phyloP scores from a whole-genome alignment of 192 early-diverging fungal genomes.

The Coemansia sp. region DNA sequence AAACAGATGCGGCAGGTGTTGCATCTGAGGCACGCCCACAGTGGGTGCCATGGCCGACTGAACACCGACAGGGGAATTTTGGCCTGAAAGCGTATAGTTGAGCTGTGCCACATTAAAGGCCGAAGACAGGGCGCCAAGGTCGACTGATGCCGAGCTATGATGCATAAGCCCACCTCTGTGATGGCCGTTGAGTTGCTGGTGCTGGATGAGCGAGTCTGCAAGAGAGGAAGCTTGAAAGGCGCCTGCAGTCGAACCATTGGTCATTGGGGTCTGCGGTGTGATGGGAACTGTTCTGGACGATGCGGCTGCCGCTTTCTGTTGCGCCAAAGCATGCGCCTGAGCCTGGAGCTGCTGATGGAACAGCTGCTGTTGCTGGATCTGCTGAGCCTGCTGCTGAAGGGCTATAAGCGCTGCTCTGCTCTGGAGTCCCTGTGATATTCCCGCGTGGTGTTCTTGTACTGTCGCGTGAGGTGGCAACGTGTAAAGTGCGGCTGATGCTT shows the following conservation, averaged over 20 bases:
- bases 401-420: constrained; percentile 12
- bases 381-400: constrained; percentile 11
- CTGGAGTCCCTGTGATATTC: constrained; percentile 12
- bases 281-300: constrained; percentile 23
- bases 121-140: constrained; percentile 30
- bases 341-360: constrained; percentile 18
- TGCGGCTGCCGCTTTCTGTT: constrained; percentile 10
- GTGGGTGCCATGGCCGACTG: constrained; percentile 14
- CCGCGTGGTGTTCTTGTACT: constrained; percentile 13
- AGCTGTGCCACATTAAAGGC: constrained; percentile 34
- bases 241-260: background rate
- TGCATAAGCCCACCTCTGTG: constrained; percentile 17
- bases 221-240: constrained; percentile 15
- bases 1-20: constrained; percentile 13
- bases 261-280: constrained; percentile 26
- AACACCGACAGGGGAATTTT: constrained; percentile 23
- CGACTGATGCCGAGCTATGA: constrained; percentile 35
- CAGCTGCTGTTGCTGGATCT: constrained; percentile 13
- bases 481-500: constrained; percentile 13
- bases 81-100: constrained; percentile 25
- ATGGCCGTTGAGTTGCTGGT: constrained; percentile 15
- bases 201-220: constrained; percentile 17
- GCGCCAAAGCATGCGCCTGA: constrained; percentile 12
- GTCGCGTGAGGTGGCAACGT: constrained; percentile 13
- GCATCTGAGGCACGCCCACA: constrained; percentile 8